Conservation (phyloP, 2,329 filamentous ascomycete species). For the Amesomyces nigricolor region DNA sequence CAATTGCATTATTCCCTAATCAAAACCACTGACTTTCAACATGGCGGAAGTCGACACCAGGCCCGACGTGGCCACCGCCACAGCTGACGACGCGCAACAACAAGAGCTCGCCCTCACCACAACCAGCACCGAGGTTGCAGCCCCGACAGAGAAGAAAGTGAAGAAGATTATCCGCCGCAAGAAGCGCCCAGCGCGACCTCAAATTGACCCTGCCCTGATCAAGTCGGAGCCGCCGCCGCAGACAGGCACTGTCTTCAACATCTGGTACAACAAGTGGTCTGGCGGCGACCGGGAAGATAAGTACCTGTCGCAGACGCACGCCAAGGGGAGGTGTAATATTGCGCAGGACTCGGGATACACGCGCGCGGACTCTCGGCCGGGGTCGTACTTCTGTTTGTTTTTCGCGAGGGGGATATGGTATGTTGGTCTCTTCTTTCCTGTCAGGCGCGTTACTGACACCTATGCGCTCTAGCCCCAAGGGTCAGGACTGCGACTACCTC, state of each 20-base stretch:
- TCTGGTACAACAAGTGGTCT: conserved; percentile 99
- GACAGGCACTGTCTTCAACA: conserved; percentile 94
- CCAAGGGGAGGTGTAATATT: conserved; percentile 81
- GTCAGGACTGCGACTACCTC: conserved; percentile 88
- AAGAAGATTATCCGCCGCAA: conserved; percentile 93
- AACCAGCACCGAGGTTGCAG: conserved; percentile 40
- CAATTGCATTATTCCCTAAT: not conserved
- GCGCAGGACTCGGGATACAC: conserved; percentile 75
- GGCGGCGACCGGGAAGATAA: conserved; percentile 93
- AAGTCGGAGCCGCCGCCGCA: conserved; percentile 82
- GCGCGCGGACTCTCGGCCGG: conserved; percentile 66
- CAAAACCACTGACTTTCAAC: not conserved
- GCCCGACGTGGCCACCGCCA: conserved; percentile 11
- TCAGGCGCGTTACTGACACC: not conserved
- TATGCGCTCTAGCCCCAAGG: conserved; percentile 59
- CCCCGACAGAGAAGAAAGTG: conserved; percentile 55
- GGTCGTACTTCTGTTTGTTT: conserved; percentile 87
- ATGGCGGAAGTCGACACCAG: conserved; percentile 27
- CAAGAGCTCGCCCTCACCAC: conserved; percentile 34
- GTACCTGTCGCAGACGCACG: conserved; percentile 74
- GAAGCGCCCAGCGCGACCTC: conserved; percentile 79
- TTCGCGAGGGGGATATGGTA: conserved; percentile 74
- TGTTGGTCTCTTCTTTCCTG: conserved; percentile 27
- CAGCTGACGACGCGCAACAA: conserved; percentile 17
- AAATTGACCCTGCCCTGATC: conserved; percentile 80